Conservation (phyloP, 192 early-diverging fungal genomes). For the Rhizoclosmatium globosum region DNA sequence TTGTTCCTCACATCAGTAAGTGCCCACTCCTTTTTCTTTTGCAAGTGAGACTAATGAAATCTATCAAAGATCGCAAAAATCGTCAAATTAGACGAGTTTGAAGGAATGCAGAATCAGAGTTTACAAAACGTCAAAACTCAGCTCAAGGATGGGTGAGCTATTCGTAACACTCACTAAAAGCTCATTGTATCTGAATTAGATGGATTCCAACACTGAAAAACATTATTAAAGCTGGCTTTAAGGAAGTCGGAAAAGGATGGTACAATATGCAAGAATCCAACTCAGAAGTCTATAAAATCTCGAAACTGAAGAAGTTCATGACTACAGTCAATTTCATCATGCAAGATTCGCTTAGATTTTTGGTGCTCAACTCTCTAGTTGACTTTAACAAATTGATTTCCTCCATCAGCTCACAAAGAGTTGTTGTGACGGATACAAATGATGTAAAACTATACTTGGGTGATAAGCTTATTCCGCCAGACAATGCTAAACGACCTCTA, state of each 20-base stretch:
- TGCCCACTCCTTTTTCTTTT: neutral
- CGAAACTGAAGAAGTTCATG: slow-evolving; percentile 68
- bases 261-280: slow-evolving; percentile 72
- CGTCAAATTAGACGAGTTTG: slow-evolving; percentile 68
- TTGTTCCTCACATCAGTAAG: slow-evolving; percentile 39
- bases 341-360: slow-evolving; percentile 66
- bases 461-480: slow-evolving; percentile 44
- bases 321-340: slow-evolving; percentile 68
- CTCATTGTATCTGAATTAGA: slow-evolving; percentile 30
- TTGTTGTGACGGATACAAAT: slow-evolving; percentile 61
- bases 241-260: slow-evolving; percentile 72
- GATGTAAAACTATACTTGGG: slow-evolving; percentile 53
- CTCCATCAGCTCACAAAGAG: slow-evolving; percentile 56
- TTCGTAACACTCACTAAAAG: neutral
- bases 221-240: slow-evolving; percentile 60
- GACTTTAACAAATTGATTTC: slow-evolving; percentile 59
- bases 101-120: slow-evolving; percentile 60
- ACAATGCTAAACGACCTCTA: slow-evolving; percentile 54
- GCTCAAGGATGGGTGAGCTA: slow-evolving; percentile 60
- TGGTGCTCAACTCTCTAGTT: slow-evolving; percentile 63
- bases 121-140: slow-evolving; percentile 58
- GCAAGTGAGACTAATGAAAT: neutral
- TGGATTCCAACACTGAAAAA: slow-evolving; percentile 62
- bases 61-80: slow-evolving; percentile 58
- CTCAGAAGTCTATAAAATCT: slow-evolving; percentile 67